Base-by-base conservation (phyloP, 1,284 basidiomycete species). In the Leccinum fallax region DNA sequence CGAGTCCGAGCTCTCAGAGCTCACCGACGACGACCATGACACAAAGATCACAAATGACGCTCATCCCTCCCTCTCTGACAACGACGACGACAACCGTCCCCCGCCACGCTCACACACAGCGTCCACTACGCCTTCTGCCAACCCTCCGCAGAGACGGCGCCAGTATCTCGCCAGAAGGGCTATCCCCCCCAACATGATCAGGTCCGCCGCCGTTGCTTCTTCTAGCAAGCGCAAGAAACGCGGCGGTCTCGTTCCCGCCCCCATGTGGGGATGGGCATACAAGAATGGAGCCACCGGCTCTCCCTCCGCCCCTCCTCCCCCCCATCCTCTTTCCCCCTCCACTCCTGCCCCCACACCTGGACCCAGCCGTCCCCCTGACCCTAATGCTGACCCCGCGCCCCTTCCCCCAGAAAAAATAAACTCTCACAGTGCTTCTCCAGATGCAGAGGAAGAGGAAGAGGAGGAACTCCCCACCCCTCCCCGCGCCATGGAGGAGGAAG, bases 1-100 rank as follows among this genome's bases (percentile, higher is more conserved):
- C 67, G 87, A 83, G 72, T 91, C 89, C 15, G 90, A 92, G 76
- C 84, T 92, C 64, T 91, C 89, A 57, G 89, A 91, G 73, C 84
- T 92, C 72, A 92, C 89, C 36, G 89, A 92, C 70, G 89, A 91
- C 70, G 90, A 92, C 67, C 84, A 87, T 67, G 86, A 87, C 65
- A 61, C 58, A 67, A 55, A 70, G 66, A 69, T 63, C 55, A 64
- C 40, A 69, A 57, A 51, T 65, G 43, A 61, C 56, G 11, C 48
- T 2, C 49, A 57, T 10, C 62, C 63, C 38, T 55, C 59, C 46
- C 65, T 68, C 55, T 57, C 59, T 3, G 58, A 63, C 66, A 57
- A 57, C 60, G 56, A 65, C 58, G 74, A 76, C 43, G 69, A 74
- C 54, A 67, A 70, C 58, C 67, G 57, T 53, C 67, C 67, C 8